Evolutionary conservation across 83 land plant genomes (phyloP), one percentile per base, ranked within the genome.

Genomic region (Diphasiastrum complanatum): DNA sequence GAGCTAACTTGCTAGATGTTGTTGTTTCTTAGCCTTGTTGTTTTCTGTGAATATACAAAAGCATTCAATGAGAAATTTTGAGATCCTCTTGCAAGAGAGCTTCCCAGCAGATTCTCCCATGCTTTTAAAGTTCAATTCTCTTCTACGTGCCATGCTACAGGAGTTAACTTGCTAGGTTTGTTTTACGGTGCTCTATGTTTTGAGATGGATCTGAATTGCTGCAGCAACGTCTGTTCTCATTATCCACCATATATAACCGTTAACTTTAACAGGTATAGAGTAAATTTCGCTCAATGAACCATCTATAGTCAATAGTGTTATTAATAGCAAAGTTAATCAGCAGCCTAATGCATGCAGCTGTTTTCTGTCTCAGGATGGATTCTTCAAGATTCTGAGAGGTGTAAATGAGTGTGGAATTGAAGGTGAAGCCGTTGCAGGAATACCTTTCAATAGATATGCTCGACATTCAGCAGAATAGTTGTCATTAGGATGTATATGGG

Each of bases 361-460:
- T 38, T 8, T 14, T 8, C 43, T 14, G 12, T 38, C 14, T 38
- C 43, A 38, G 43, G 43, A 38, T 38, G 43, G 43, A 8, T 38
- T 8, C 14, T 38, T 38, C 14, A 38, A 38, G 43, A 38, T 38
- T 38, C 43, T 38, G 8, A 8, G 43, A 8, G 43, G 43, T 38
- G 43, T 38, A 14, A 14, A 38, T 38, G 43, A 38, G 43, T 38
- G 43, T 38, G 43, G 43, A 38, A 38, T 38, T 38, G 43, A 38
- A 14, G 14, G 43, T 38, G 43, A 38, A 38, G 43, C 14, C 12
- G 43, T 38, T 14, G 43, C 43, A 8, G 43, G 43, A 14, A 38
- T 38, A 14, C 43, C 43, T 38, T 14, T 8, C 14, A 38, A 14
- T 14, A 38, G 14, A 14, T 38, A 8, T 38, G 43, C 43, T 8